Evolutionary conservation across 1,139 yeast species (phyloP), one percentile per base, ranked within the genome.

Genomic region (Saccharomyces hybrid): DNA sequence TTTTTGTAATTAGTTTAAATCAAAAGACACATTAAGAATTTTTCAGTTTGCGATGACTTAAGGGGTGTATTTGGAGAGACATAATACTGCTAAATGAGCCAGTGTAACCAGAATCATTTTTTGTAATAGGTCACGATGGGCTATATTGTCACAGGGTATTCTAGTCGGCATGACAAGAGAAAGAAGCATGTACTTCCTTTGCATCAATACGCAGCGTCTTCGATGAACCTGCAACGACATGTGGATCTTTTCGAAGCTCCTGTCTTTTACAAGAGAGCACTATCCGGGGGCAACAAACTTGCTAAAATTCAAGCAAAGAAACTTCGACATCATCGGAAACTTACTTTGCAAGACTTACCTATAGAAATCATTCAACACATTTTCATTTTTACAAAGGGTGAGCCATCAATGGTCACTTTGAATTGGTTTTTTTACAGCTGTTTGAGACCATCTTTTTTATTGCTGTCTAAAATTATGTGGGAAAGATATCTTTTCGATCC

Each of bases 281-380:
- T 16, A 11, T 38, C 25, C 7, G 25, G 9, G 4, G 44, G 9
- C 2, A 2, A 5, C 25, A 38, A 9, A 1, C 25, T 4, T 38
- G 2, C 13, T 7, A 38, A 11, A 4, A 3, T 9, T 16, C 44
- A 14, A 3, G 13, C n/a, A 2, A 38, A 38, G n/a, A 38, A 16
- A 38, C 44, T 16, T 38, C n/a, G 19, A 3, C 41, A 16, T 23
- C 7, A n/a, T 16, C n/a, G 34, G 14, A 52, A 48, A 7, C 38
- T 52, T 9, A 42, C 47, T 2, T 26, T 56, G 25, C 52, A 57
- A 13, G 55, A 53, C 14, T 52, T 63, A 7, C 65, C 66, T 4
- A 32, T 47, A 7, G 67, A 63, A 42, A 34, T 63, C 8, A 47
- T 63, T 11, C 61, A 62, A 49, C 54, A 51, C n/a, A 61, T 63